Percentiles rank a stretch among this genome's conserved stretches.
Evolutionary conservation across 371 early-diverging fungal genomes (phyloP).

Genomic region (Blakeslea trispora): DNA sequence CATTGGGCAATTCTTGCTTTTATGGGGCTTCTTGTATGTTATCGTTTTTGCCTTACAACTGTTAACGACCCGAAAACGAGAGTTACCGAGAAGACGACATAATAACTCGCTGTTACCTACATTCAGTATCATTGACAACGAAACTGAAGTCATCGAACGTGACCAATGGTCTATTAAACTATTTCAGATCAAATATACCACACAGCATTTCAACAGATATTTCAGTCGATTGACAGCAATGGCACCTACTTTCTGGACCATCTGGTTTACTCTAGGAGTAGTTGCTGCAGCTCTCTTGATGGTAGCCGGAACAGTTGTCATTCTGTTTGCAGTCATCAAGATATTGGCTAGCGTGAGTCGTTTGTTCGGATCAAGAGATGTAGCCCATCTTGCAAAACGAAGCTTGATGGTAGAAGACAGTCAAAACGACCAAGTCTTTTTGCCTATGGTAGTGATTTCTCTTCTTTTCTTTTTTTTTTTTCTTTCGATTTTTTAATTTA

Average conservation of each 20-base stretch:
- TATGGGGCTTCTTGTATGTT: slow-evolving; percentile 42
- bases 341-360: slow-evolving; percentile 28
- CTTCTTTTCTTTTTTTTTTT: too few species aligned
- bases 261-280: slow-evolving; percentile 65
- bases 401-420: slow-evolving; percentile 17
- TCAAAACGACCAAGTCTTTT: slow-evolving; percentile 56
- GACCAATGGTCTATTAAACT: slow-evolving; percentile 49
- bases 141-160: slow-evolving; percentile 12
- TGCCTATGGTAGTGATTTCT: slow-evolving; percentile 55
- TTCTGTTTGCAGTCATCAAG: slow-evolving; percentile 51
- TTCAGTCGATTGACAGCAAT: slow-evolving; percentile 47
- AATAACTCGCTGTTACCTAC: slow-evolving; percentile 26
- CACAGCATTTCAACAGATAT: slow-evolving; percentile 52
- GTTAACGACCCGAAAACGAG: slow-evolving; percentile 24
- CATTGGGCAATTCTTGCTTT: slow-evolving; percentile 35
- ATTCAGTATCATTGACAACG: slow-evolving; percentile 17
- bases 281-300: slow-evolving; percentile 51
- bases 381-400: slow-evolving; percentile 8
- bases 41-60: slow-evolving; percentile 33
- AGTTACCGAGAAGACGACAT: slow-evolving; percentile 6
- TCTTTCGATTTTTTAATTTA: too few species aligned
- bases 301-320: slow-evolving; percentile 53
- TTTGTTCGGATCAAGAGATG: slow-evolving; percentile 1
- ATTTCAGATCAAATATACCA: slow-evolving; percentile 63
- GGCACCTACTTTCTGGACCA: slow-evolving; percentile 58